Conservation (phyloP, 768 basidiomycete species). For the Mycena pura region DNA sequence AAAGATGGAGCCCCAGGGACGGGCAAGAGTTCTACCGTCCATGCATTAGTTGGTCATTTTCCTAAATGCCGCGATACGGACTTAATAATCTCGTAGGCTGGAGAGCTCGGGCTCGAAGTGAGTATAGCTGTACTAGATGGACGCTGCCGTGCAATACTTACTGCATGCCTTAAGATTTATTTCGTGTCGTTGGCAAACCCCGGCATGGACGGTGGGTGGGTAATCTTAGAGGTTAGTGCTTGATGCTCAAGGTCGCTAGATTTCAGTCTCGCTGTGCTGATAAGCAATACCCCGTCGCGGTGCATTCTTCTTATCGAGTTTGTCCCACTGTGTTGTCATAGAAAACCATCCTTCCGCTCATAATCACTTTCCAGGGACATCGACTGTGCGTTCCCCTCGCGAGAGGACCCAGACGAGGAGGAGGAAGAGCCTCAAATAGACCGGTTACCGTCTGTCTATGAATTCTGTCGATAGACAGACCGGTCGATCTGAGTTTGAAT, state of each 20-base stretch:
- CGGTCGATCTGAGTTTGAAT: too few relatives aligned
- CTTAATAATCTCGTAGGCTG: background rate
- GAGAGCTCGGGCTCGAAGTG: slow-evolving; percentile 15
- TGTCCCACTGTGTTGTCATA: background rate
- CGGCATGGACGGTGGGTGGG: slow-evolving; percentile 14
- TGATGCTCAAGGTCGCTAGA: too few relatives aligned
- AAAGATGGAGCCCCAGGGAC: slow-evolving; percentile 15
- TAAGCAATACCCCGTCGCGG: slow-evolving; percentile 5
- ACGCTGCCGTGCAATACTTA: too few relatives aligned
- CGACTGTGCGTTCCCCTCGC: slow-evolving; percentile 18
- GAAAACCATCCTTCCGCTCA: background rate
- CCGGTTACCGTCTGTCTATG: too few relatives aligned
- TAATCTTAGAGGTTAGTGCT: too few relatives aligned
- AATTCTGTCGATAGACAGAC: too few relatives aligned
- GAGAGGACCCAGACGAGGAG: slow-evolving; percentile 8
- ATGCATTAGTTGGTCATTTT: background rate
- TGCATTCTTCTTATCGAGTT: slow-evolving; percentile 21
- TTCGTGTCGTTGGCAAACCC: slow-evolving; percentile 15
- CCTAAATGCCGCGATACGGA: background rate
- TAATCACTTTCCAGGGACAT: background rate
- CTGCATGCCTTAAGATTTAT: too few relatives aligned
- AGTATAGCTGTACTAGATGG: too few relatives aligned
- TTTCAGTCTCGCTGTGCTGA: background rate
- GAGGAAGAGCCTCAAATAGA: slow-evolving; percentile 8
- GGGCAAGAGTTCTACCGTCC: slow-evolving; percentile 17